These are phyloP conservation scores for Silene uniflora DNA, from an alignment of 148 eudicot genomes.

Conservation along the genomic window DNA sequence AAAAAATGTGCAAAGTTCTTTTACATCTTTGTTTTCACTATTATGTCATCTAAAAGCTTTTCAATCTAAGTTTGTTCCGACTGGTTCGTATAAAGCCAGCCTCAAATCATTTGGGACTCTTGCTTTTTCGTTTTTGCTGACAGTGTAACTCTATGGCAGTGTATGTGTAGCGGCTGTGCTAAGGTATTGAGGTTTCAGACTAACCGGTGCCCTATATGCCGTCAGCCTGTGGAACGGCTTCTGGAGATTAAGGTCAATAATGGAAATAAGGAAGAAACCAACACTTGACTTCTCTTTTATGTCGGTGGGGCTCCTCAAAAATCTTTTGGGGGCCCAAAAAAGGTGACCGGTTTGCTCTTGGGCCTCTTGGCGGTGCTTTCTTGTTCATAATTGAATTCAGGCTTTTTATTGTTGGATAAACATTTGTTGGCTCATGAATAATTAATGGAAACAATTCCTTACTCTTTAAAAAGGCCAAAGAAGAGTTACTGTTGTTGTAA, in stretches of 20 bases:
- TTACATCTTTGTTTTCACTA: background rate
- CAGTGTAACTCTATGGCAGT: constrained; percentile 45
- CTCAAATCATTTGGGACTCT: background rate
- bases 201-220: constrained; percentile 93
- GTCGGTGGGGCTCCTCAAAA: background rate
- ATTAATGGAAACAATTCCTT: no score
- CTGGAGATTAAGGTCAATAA: constrained; percentile 86
- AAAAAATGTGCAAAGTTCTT: background rate
- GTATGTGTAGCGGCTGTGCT: constrained; percentile 98
- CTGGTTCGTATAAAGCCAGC: background rate
- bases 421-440: no score
- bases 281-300: constrained; percentile 9
- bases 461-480: no score
- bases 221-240: constrained; percentile 94
- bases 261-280: constrained; percentile 27
- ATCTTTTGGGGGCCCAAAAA: background rate
- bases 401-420: no score
- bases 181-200: constrained; percentile 92
- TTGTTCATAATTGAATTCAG: no score
- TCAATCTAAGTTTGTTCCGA: background rate
- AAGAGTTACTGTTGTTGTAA: no score
- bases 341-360: background rate
- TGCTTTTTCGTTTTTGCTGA: background rate
- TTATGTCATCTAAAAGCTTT: background rate
- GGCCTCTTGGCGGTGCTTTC: background rate